Conservation (phyloP, 2,329 filamentous ascomycete genomes). For the Byssothecium circinans region DNA sequence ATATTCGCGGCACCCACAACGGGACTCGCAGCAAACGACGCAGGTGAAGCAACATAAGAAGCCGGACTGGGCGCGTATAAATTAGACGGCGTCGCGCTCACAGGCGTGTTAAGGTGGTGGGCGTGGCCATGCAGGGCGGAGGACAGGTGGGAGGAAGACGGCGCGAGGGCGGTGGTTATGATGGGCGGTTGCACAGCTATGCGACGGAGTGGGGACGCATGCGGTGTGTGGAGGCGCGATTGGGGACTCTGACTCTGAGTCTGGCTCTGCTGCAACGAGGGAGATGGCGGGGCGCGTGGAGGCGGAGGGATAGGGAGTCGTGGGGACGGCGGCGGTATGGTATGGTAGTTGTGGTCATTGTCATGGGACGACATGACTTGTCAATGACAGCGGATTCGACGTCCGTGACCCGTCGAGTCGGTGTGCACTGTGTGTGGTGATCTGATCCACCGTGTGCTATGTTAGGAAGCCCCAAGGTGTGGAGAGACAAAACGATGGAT, state of each 20-base stretch:
- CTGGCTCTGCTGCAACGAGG: conserved; percentile 2
- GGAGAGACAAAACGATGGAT: neutral
- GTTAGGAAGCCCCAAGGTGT: neutral
- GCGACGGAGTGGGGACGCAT: conserved; percentile 37
- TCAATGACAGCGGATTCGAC: neutral
- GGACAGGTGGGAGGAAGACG: conserved; percentile 32
- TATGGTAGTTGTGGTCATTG: neutral
- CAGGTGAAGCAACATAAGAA: conserved; percentile 23
- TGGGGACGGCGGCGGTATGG: conserved; percentile 16
- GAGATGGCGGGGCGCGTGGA: conserved; percentile 24
- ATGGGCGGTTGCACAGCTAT: conserved; percentile 46
- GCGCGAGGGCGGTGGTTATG: conserved; percentile 46
- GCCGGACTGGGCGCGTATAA: conserved; percentile 37
- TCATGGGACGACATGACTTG: conserved; percentile 5
- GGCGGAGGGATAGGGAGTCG: conserved; percentile 27
- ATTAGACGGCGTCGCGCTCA: conserved; percentile 41
- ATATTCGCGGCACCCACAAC: conserved; percentile 32
- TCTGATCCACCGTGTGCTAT: neutral
- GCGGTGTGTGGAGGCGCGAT: conserved; percentile 23
- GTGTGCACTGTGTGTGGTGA: too few species aligned
- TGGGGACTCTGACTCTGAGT: too few species aligned
- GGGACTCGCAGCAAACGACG: conserved; percentile 13
- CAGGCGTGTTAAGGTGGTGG: conserved; percentile 35
- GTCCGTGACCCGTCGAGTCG: neutral
- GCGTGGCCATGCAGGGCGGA: conserved; percentile 38